Percentiles rank a stretch among this genome's conserved stretches.
Evolutionary conservation across 2,329 filamentous ascomycete genomes (phyloP).

Genomic region (Aspergillus calidoustus): DNA sequence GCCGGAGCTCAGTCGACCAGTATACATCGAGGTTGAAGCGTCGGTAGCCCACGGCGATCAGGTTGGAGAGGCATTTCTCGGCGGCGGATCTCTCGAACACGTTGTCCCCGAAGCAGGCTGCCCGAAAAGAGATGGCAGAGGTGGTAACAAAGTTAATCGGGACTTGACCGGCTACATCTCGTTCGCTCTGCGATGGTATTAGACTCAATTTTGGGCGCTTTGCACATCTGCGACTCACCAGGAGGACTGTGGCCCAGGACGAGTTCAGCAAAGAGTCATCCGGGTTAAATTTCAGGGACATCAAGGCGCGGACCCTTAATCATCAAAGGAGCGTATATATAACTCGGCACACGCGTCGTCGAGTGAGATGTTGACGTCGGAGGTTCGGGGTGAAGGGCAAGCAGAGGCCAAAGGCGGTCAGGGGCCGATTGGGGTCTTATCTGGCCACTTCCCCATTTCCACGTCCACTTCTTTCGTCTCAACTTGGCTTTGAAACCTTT

Average conservation of each 20-base stretch:
- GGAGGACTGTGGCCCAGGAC: conserved; percentile 45
- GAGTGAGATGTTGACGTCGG: neutral
- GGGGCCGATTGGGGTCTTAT: conserved; percentile 19
- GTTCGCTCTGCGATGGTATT: conserved; percentile 56
- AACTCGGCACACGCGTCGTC: neutral
- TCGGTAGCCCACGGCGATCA: conserved; percentile 63
- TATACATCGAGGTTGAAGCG: conserved; percentile 65
- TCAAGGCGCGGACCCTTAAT: conserved; percentile 29
- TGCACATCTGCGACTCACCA: conserved; percentile 34
- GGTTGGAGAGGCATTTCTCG: conserved; percentile 64
- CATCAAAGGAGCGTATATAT: neutral
- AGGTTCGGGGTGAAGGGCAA: neutral
- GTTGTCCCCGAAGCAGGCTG: conserved; percentile 62
- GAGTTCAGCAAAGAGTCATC: conserved; percentile 40
- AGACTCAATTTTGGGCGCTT: conserved; percentile 9
- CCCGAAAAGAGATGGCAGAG: conserved; percentile 60
- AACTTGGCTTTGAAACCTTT: neutral
- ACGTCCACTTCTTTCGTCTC: conserved; percentile 17
- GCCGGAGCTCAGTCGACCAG: conserved; percentile 60
- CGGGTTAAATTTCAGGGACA: conserved; percentile 50
- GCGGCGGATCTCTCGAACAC: conserved; percentile 59
- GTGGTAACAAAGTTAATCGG: conserved; percentile 67
- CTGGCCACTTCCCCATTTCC: conserved; percentile 25
- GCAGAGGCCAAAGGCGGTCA: conserved; percentile 24
- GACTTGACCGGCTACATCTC: conserved; percentile 63